Base-by-base conservation (phyloP, 257 asterid genomes). In the Nicotiana sylvestris region DNA sequence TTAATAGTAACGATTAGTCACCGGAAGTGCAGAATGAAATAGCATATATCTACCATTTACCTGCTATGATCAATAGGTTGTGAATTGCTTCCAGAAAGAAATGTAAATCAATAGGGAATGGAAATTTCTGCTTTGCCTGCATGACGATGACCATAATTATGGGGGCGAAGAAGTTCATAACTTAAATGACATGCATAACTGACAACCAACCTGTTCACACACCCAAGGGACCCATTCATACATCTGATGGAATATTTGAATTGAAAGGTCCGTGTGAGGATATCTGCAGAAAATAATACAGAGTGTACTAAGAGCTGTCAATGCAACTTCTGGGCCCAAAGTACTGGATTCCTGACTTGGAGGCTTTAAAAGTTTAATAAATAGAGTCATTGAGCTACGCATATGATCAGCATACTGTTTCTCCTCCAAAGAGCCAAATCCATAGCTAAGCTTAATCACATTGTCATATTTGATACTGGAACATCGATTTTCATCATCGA, bases 211-310 rank as follows among this genome's bases (percentile, higher is more conserved):
- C 98, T 94, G 97, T 87, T 89, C 93, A 84, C 66, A 81, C 84
- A 96, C 85, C 99, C 99, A 96, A 81, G 86, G 89, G 68, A 93
- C 88, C 99, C 99, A 96, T 84, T 87, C 85, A 81, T 83, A 39
- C 90, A 93, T 91, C 86, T 84, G 88, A 90, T 74, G 92, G 82
- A 90, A 90, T 86, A 92, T 87, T 80, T 81, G 27, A 82, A 81
- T 70, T 15, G 95, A 88, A 85, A 93, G 90, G 84, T 86, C 88
- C 27, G 87, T 82, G 77, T 87, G 89, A 70, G 94, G 97, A 86
- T 86, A 85, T 81, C 91, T 90, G 55, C 93, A 92, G 82, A 92
- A 94, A 70, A 90, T 90, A 86, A 92, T 90, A 86, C 96, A 91
- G 69, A 96, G 95, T 51, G 88, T 86, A 87, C 95, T 92, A 81